A percentile compares a stretch with the other conserved stretches of the same genome.
Evolutionary conservation across 1,139 yeast species (phyloP).

Genomic region (Geotrichum phurueaensis): DNA sequence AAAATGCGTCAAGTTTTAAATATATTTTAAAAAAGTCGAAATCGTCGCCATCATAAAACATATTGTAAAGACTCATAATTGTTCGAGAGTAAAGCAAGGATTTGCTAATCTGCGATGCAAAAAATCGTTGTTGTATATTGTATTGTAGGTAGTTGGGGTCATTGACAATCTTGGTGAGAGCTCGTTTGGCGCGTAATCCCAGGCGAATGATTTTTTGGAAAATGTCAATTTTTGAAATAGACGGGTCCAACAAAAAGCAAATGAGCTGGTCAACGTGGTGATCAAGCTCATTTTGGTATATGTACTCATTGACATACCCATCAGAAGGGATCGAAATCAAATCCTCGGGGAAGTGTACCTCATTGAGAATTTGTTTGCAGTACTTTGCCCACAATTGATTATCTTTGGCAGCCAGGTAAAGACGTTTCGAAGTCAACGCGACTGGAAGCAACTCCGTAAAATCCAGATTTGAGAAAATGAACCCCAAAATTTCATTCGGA

Average conservation of each 20-base stretch:
- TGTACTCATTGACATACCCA: slow-evolving; percentile 10
- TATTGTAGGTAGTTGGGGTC: neutral
- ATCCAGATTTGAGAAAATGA: neutral
- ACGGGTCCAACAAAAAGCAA: neutral
- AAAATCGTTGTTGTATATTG: neutral
- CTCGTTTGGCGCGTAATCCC: neutral
- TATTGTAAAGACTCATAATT: neutral
- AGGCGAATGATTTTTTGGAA: neutral
- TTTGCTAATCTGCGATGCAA: slow-evolving; percentile 8
- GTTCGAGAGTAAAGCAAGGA: slow-evolving; percentile 11
- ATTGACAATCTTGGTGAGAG: neutral
- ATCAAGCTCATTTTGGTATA: neutral
- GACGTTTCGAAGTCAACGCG: slow-evolving; percentile 6
- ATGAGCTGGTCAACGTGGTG: neutral
- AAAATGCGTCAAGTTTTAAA: slow-evolving; percentile 13
- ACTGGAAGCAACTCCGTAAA: neutral
- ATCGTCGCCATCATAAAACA: neutral
- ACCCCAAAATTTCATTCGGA: neutral
- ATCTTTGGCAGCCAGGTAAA: slow-evolving; percentile 5
- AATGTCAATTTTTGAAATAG: neutral
- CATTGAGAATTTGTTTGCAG: slow-evolving; percentile 1
- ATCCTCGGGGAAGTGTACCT: slow-evolving; percentile 1
- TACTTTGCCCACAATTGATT: slow-evolving; percentile 9
- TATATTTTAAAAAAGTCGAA: slow-evolving; percentile 11
- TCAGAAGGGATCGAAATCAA: neutral